Base-by-base conservation (phyloP, 306 rosid species). In the Senna siamea region DNA sequence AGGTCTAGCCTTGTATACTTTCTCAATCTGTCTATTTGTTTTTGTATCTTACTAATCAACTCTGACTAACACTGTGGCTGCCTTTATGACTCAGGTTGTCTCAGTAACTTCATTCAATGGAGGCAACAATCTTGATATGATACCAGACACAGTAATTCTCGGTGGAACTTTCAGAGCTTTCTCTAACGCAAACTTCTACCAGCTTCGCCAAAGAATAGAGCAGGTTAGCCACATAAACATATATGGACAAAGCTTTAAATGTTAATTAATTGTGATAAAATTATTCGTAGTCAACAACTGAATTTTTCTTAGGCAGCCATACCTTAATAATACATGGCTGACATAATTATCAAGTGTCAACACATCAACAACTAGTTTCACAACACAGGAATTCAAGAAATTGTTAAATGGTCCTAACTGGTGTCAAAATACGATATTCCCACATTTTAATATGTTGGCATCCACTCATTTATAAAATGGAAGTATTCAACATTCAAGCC, bases 81-180 rank as follows among this genome's bases (percentile, higher is more conserved):
- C 5, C 43, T 60, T 14, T 40, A 17, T 40, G 13, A 43, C 37
- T 66, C 73, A 93, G 98, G 98, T 93, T 58, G 91, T 93, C 52
- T 89, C 98, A 0, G 97, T 91, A 18, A 85, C 98, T 43, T 83
- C 90, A 5, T 85, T 93, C 70, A 87, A 91, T 71, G 97, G 97
- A 57, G 97, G 98, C 13, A 73, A 72, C 75, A 71, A 82, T 70
- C 94, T 88, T 22, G 98, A 90, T 78, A 75, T 57, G 86, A 88
- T 84, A 73, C 85, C 97, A 1, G 88, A 89, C 20, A 48, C 61
- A 3, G 97, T 91, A 20, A 91, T 88, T 9, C 75, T 93, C 1
- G 92, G 98, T 3, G 98, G 98, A 19, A 93, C 98, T 4, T 85
- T 93, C 78, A 86, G 98, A 73, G 98, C 97, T 4, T 93, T 89